Conservation (phyloP, 1,284 basidiomycete genomes). For the Cystobasidium slooffiae region DNA sequence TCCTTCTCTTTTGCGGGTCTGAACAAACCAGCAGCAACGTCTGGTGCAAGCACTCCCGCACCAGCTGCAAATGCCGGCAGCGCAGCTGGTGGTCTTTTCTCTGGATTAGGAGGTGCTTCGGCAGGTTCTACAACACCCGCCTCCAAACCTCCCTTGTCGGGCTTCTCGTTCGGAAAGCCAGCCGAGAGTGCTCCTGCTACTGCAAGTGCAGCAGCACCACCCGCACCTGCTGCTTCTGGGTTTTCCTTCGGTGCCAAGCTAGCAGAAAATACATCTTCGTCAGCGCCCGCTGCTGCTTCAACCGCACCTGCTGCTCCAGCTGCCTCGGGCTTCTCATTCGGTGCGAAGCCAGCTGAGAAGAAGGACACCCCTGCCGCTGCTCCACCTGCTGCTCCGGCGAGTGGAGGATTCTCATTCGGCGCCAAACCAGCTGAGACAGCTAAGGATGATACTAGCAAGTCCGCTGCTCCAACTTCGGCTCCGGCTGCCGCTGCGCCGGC, state of each 20-base stretch:
- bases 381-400: conserved; percentile 24
- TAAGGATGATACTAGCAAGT: conserved; percentile 22
- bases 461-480: background rate
- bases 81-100: conserved; percentile 28
- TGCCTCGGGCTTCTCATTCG: conserved; percentile 17
- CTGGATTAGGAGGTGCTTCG: conserved; percentile 4
- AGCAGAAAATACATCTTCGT: conserved; percentile 4
- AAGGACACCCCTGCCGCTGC: conserved; percentile 47
- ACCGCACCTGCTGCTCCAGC: conserved; percentile 14
- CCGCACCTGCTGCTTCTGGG: conserved; percentile 33
- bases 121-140: conserved; percentile 43
- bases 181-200: conserved; percentile 19
- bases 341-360: conserved; percentile 43
- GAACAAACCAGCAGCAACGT: conserved; percentile 7
- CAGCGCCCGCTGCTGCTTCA: background rate
- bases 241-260: conserved; percentile 40
- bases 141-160: conserved; percentile 37
- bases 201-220: conserved; percentile 44
- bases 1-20: conserved; percentile 23
- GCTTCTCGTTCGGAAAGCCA: conserved; percentile 45
- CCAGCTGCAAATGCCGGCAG: conserved; percentile 16
- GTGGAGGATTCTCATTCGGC: conserved; percentile 43
- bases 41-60: background rate
- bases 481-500: conserved; percentile 8
- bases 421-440: conserved; percentile 26